These are phyloP conservation scores for Macaranga tanarius DNA, from an alignment of 441 rosid species.

Conservation along the genomic window DNA sequence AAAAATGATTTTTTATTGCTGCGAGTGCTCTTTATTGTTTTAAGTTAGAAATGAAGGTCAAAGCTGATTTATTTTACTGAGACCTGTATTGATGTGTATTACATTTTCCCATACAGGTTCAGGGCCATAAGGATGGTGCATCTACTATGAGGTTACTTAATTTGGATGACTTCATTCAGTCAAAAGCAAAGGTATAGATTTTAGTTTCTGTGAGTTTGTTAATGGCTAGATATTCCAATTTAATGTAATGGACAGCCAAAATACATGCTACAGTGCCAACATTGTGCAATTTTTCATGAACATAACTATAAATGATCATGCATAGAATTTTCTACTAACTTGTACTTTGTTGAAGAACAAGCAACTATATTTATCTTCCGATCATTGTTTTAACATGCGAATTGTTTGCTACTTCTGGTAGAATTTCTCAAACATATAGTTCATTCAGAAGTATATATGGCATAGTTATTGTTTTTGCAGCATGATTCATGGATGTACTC, in stretches of 20 bases:
- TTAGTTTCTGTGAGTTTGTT: neutral
- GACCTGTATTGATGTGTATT: neutral
- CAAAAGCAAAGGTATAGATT: conserved; percentile 71
- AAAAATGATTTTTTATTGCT: neutral
- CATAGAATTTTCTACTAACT: neutral
- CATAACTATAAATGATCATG: neutral
- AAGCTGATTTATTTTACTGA: neutral
- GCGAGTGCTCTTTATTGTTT: neutral
- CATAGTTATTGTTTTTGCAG: neutral
- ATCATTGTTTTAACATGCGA: no score
- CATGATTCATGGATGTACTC: neutral
- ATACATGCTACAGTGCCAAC: no score
- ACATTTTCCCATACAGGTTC: neutral
- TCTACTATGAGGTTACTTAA: conserved; percentile 51
- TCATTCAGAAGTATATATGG: neutral
- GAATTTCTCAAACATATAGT: neutral
- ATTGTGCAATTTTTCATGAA: neutral
- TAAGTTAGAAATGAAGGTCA: neutral
- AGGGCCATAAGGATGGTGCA: conserved; percentile 42
- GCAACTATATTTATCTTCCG: no score
- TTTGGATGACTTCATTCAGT: conserved; percentile 69
- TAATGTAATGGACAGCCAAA: neutral
- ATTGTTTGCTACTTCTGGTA: neutral
- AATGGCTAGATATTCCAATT: neutral
- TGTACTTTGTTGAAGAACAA: no score